Evolutionary conservation across 1,139 yeast species (phyloP).

Genomic region (Yamadazyma conglobata): DNA sequence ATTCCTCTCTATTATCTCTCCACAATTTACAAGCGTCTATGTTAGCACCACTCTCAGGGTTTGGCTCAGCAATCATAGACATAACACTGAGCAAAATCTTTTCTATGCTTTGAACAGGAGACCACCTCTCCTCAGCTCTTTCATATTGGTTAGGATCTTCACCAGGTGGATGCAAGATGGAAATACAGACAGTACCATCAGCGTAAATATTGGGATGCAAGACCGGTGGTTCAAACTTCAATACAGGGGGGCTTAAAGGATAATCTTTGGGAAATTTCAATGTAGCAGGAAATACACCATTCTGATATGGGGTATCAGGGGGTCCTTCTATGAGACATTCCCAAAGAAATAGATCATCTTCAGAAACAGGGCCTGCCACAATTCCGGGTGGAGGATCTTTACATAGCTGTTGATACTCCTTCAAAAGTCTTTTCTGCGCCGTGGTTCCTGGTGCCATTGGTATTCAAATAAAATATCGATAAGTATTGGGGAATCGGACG

Average conservation of each 20-base stretch:
- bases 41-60: conserved; percentile 94
- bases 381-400: conserved; percentile 94
- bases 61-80: conserved; percentile 97
- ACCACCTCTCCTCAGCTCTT: conserved; percentile 94
- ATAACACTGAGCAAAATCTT: conserved; percentile 88
- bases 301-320: conserved; percentile 86
- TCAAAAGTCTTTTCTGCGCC: conserved; percentile 80
- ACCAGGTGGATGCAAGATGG: conserved; percentile 93
- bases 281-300: conserved; percentile 86
- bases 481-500: too few species aligned
- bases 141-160: conserved; percentile 97
- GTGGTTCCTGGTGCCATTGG: conserved; percentile 53
- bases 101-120: conserved; percentile 95
- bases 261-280: conserved; percentile 85
- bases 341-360: conserved; percentile 83
- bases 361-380: conserved; percentile 85
- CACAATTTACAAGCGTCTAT: conserved; percentile 94
- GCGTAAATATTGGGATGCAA: conserved; percentile 91
- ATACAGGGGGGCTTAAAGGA: conserved; percentile 86
- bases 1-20: conserved; percentile 77
- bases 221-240: conserved; percentile 80
- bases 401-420: conserved; percentile 82
- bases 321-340: conserved; percentile 93
- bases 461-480: too few species aligned
- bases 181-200: conserved; percentile 94